phyloP scores from a whole-genome alignment of 129 eudicot genomes.

The Ambrosia artemisiifolia region DNA sequence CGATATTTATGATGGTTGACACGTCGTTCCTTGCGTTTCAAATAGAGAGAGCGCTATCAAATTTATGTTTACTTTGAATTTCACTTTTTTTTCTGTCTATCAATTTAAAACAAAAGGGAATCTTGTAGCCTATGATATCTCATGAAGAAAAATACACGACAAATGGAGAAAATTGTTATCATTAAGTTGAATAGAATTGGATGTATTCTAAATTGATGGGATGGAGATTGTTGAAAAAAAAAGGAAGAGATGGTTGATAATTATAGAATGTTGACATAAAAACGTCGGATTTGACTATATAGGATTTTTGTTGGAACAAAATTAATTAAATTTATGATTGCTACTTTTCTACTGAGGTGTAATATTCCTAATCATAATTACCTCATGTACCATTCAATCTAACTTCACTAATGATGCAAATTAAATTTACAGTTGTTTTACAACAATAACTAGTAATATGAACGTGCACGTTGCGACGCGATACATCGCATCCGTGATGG shows the following conservation, averaged over 20 bases:
- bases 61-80: conserved; percentile 6
- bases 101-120: conserved; percentile 3
- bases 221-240: conserved; percentile 5
- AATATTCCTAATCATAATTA: too few species aligned
- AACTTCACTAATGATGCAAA: too few species aligned
- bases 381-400: too few species aligned
- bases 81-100: not conserved
- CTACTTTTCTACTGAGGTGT: too few species aligned
- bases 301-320: not conserved
- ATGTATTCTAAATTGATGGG: conserved; percentile 12
- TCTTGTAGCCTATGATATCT: conserved; percentile 1
- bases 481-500: too few species aligned
- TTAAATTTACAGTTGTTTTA: too few species aligned
- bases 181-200: conserved; percentile 2
- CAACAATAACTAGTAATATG: too few species aligned
- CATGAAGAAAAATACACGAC: conserved; percentile 3
- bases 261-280: not conserved
- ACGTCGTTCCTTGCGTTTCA: too few species aligned
- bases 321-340: not conserved
- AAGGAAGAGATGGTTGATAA: conserved; percentile 2
- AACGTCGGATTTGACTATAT: not conserved
- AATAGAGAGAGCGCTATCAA: not conserved
- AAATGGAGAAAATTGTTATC: not conserved
- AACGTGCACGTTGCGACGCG: too few species aligned
- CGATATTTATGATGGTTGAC: too few species aligned